phyloP scores from a whole-genome alignment of 768 basidiomycete genomes.

The Boletus sp. region DNA sequence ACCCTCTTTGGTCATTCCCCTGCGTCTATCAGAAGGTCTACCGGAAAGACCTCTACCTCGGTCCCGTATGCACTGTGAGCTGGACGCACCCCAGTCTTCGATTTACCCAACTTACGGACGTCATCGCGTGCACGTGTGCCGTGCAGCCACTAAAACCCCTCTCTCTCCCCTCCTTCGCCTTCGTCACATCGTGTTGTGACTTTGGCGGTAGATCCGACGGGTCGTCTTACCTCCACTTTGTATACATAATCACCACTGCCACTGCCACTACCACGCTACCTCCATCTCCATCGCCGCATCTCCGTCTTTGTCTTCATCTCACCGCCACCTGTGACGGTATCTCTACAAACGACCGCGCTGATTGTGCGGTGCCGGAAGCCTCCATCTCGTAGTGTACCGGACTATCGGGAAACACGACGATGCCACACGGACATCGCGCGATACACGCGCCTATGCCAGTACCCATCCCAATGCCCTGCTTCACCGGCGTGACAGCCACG shows the following conservation, averaged over 20 bases:
- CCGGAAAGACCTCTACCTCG: too few relatives aligned
- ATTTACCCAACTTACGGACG: too few relatives aligned
- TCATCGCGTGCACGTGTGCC: too few relatives aligned
- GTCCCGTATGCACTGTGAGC: too few relatives aligned
- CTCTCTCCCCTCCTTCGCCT: too few relatives aligned
- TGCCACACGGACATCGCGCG: background rate
- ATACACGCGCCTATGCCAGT: constrained; percentile 2
- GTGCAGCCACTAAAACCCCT: too few relatives aligned
- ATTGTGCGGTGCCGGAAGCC: constrained; percentile 6
- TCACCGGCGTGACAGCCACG: too few relatives aligned
- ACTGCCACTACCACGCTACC: constrained; percentile 1
- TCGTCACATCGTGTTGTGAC: too few relatives aligned
- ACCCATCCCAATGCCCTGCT: background rate
- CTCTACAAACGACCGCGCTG: background rate
- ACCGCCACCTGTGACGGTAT: background rate
- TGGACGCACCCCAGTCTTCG: too few relatives aligned
- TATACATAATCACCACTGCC: background rate
- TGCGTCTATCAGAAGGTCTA: too few relatives aligned
- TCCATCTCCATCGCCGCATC: background rate
- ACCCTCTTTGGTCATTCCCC: too few relatives aligned
- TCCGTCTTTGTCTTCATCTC: background rate
- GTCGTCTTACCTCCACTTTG: background rate
- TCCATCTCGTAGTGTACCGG: background rate
- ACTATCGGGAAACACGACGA: background rate
- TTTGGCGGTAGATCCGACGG: too few relatives aligned